Conservation (phyloP, 139 green algal species). For the Ulvella scutata region DNA sequence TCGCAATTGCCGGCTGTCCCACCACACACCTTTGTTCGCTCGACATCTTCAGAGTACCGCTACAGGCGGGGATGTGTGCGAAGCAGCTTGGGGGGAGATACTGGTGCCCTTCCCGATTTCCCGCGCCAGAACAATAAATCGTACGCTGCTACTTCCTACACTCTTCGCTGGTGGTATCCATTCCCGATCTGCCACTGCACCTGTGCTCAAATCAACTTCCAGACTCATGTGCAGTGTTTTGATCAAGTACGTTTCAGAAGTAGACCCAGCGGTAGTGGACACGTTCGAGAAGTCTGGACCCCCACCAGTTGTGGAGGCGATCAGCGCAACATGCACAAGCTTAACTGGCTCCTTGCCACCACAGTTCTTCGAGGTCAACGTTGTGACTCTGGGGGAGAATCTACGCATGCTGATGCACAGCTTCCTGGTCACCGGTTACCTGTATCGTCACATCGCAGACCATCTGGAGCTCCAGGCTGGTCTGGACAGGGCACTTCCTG, state of each 20-base stretch:
- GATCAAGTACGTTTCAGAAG: constrained; percentile 41
- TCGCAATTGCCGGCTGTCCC: too few relatives aligned
- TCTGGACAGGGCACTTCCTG: background rate
- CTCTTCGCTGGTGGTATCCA: too few relatives aligned
- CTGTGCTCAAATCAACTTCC: too few relatives aligned
- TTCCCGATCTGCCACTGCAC: too few relatives aligned
- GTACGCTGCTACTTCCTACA: too few relatives aligned
- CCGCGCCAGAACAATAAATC: too few relatives aligned
- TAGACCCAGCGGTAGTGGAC: constrained; percentile 29
- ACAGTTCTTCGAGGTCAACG: constrained; percentile 65
- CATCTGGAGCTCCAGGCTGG: background rate
- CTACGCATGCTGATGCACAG: constrained; percentile 76
- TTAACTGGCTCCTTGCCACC: constrained; percentile 67
- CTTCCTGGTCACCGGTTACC: constrained; percentile 71
- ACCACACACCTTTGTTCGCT: too few relatives aligned
- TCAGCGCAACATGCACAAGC: constrained; percentile 63
- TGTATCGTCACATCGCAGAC: constrained; percentile 46
- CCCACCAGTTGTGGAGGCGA: constrained; percentile 47
- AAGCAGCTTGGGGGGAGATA: too few relatives aligned
- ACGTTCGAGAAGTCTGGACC: constrained; percentile 34
- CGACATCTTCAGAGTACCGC: too few relatives aligned
- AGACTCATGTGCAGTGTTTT: constrained; percentile 13
- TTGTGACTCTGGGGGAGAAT: constrained; percentile 59
- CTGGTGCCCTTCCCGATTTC: too few relatives aligned
- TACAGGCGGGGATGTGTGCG: too few relatives aligned